Evolutionary conservation across 179 eudicot species (phyloP).

Genomic region (Gypsophila paniculata): DNA sequence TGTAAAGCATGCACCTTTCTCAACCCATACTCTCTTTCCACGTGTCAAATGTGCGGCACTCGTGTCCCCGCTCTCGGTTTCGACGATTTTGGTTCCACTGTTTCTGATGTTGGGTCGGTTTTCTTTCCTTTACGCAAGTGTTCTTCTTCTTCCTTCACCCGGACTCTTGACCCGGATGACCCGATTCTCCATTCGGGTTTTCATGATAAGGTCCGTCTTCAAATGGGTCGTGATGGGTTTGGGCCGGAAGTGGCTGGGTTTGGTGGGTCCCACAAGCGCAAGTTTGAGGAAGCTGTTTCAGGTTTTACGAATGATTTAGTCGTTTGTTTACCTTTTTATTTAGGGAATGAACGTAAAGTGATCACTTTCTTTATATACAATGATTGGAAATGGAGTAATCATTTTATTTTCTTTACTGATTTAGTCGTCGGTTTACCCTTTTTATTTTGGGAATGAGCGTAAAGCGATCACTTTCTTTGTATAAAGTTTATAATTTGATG

Average conservation of each 20-base stretch:
- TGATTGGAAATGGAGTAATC: no score
- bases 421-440: no score
- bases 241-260: conserved; percentile 26
- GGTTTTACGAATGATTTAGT: no score
- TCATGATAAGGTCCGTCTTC: conserved; percentile 17
- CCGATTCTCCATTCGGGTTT: conserved; percentile 25
- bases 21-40: conserved; percentile 43
- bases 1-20: conserved; percentile 80
- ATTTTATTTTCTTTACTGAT: no score
- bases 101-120: conserved; percentile 54
- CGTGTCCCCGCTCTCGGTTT: conserved; percentile 38
- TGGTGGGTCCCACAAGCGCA: conserved; percentile 27
- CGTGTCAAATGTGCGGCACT: conserved; percentile 68
- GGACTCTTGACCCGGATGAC: conserved; percentile 2
- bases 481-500: no score
- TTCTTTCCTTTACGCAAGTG: conserved; percentile 60
- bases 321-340: no score
- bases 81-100: conserved; percentile 28
- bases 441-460: no score
- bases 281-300: conserved; percentile 20
- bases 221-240: conserved; percentile 21
- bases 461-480: no score
- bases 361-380: no score
- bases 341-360: no score
- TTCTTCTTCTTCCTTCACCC: conserved; percentile 14